phyloP scores from a whole-genome alignment of 73 alveolate species.

The Symbiodinium pilosum region DNA sequence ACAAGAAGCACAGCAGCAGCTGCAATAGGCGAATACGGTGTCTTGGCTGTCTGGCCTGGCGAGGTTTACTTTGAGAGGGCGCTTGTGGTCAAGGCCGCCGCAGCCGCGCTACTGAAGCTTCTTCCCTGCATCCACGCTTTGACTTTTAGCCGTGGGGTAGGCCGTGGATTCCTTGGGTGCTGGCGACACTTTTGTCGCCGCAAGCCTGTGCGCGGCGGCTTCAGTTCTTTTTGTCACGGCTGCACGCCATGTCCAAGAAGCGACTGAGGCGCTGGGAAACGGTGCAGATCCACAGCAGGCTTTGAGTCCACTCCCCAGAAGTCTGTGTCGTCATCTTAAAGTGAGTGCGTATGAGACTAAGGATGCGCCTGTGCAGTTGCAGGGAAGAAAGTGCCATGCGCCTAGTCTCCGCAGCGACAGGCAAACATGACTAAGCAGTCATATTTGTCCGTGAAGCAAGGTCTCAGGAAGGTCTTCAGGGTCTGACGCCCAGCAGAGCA shows the following conservation, averaged over 20 bases:
- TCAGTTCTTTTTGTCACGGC: not conserved
- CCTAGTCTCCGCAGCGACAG: too few relatives aligned
- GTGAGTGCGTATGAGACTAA: not conserved
- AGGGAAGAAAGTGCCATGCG: not conserved
- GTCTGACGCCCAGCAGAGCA: not conserved
- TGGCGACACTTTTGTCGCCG: slow-evolving; percentile 1
- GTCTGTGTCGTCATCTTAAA: not conserved
- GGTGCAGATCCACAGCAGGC: slow-evolving; percentile 19
- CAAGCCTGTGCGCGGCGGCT: not conserved
- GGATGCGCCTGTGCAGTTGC: not conserved
- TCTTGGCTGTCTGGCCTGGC: too few relatives aligned
- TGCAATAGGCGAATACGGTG: too few relatives aligned
- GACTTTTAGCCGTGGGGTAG: not conserved
- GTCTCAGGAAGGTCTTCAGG: not conserved
- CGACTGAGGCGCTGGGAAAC: not conserved
- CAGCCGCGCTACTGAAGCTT: not conserved
- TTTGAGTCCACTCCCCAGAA: not conserved
- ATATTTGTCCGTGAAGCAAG: not conserved
- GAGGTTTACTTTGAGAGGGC: not conserved
- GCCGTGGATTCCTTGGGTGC: not conserved
- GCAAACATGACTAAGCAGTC: too few relatives aligned
- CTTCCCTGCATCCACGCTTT: not conserved
- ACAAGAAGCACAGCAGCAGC: too few relatives aligned
- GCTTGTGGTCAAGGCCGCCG: not conserved
- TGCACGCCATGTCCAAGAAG: not conserved